Percentiles rank a stretch among this genome's conserved stretches.
These are phyloP conservation scores for Perkinsela sp. DNA, from an alignment of 208 protist genomes.

Conservation along the genomic window DNA sequence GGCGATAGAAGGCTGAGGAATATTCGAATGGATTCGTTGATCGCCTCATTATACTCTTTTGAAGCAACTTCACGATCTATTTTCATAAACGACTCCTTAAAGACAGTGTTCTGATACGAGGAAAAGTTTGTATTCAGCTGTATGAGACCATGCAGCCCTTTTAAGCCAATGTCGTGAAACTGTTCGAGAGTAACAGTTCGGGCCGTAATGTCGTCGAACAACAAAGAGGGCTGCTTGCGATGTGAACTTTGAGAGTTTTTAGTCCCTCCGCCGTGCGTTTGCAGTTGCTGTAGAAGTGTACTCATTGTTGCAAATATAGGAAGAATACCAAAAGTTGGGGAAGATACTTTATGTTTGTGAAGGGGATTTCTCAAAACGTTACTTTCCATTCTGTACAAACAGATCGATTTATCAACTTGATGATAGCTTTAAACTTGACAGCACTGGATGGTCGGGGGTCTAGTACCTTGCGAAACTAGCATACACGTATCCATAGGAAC, in stretches of 20 bases:
- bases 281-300: not conserved
- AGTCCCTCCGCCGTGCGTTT: not conserved
- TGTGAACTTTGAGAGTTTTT: not conserved
- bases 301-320: no score
- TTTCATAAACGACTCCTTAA: conserved; percentile 5
- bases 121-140: conserved; percentile 5
- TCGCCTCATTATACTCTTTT: not conserved
- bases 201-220: conserved; percentile 4
- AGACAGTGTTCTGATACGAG: conserved; percentile 4
- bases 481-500: no score
- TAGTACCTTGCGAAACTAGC: no score
- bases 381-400: no score
- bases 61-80: not conserved
- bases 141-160: conserved; percentile 3
- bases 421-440: no score
- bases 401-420: no score
- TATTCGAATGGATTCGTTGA: conserved; percentile 5
- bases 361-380: no score
- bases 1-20: conserved; percentile 6
- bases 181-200: conserved; percentile 3
- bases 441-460: no score
- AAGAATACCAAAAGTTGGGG: no score
- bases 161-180: conserved; percentile 4
- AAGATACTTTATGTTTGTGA: no score
- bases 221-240: conserved; percentile 4